Conservation (phyloP, 257 asterid genomes). For the Vinca minor region DNA sequence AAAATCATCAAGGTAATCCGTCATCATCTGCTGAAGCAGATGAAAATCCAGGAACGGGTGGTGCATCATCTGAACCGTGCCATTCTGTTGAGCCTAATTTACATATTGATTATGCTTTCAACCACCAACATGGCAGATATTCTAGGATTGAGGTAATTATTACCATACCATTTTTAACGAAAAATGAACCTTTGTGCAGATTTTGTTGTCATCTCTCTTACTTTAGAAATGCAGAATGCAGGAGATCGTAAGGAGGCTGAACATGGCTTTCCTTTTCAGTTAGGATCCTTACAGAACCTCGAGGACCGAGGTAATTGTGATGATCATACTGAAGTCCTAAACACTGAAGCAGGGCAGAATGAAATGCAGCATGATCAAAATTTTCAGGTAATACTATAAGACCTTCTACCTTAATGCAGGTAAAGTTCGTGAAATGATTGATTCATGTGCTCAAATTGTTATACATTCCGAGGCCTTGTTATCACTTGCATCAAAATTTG, state of each 20-base stretch:
- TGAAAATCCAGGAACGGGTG: conserved; percentile 7
- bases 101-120: conserved; percentile 19
- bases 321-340: conserved; percentile 19
- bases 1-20: conserved; percentile 15
- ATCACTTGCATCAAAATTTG: not conserved
- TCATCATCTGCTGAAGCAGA: conserved; percentile 17
- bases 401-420: not conserved
- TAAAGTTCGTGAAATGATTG: not conserved
- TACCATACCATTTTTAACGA: conserved; percentile 3
- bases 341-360: conserved; percentile 13
- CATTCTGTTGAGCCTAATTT: conserved; percentile 20
- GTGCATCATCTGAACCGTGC: conserved; percentile 11
- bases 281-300: conserved; percentile 19
- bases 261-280: conserved; percentile 14
- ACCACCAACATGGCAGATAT: conserved; percentile 19
- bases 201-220: not conserved
- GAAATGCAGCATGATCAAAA: not conserved
- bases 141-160: conserved; percentile 30
- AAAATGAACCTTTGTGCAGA: not conserved
- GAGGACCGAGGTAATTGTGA: conserved; percentile 17
- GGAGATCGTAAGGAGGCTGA: conserved; percentile 16
- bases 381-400: conserved; percentile 1
- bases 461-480: not conserved
- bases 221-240: conserved; percentile 11
- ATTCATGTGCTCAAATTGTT: not conserved